These are phyloP conservation scores for Pochonia chlamydosporia DNA, from an alignment of 2,329 filamentous ascomycete species.

Conservation along the genomic window DNA sequence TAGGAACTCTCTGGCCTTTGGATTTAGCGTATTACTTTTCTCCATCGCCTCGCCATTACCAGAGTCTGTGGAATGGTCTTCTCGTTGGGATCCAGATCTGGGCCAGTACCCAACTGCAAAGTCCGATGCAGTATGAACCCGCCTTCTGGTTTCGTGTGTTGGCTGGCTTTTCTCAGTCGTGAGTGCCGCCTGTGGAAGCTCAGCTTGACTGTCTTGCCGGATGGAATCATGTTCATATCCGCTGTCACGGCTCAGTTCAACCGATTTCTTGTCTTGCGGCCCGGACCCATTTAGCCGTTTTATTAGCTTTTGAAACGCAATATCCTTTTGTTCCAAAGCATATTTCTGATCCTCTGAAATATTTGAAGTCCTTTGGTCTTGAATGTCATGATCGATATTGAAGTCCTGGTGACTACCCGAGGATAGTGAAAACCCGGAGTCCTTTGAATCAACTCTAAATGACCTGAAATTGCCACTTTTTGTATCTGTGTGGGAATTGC, in stretches of 20 bases:
- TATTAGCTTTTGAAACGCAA: constrained; percentile 22
- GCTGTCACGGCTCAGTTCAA: constrained; percentile 2
- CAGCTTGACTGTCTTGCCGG: not conserved
- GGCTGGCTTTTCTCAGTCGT: not conserved
- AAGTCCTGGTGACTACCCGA: not conserved
- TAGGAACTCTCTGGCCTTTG: constrained; percentile 14
- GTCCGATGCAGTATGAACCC: constrained; percentile 12
- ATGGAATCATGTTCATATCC: not conserved
- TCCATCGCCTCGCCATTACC: not conserved
- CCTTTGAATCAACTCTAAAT: not conserved
- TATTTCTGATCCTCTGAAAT: not conserved
- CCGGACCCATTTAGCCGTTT: constrained; percentile 17
- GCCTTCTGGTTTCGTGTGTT: constrained; percentile 3
- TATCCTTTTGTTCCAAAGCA: constrained; percentile 3
- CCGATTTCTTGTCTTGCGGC: not conserved
- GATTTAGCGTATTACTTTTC: constrained; percentile 10
- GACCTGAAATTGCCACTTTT: not conserved
- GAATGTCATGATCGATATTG: constrained; percentile 8
- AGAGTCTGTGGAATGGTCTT: not conserved
- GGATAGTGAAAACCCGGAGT: not conserved
- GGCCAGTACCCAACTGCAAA: constrained; percentile 6
- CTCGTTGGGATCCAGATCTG: not conserved
- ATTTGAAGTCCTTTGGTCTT: not conserved
- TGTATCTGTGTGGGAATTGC: not conserved
- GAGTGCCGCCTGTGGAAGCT: not conserved